Percentiles rank a stretch among this genome's conserved stretches.
Evolutionary conservation across 495 filamentous ascomycete genomes (phyloP).

Genomic region (Aspergillus baeticus): DNA sequence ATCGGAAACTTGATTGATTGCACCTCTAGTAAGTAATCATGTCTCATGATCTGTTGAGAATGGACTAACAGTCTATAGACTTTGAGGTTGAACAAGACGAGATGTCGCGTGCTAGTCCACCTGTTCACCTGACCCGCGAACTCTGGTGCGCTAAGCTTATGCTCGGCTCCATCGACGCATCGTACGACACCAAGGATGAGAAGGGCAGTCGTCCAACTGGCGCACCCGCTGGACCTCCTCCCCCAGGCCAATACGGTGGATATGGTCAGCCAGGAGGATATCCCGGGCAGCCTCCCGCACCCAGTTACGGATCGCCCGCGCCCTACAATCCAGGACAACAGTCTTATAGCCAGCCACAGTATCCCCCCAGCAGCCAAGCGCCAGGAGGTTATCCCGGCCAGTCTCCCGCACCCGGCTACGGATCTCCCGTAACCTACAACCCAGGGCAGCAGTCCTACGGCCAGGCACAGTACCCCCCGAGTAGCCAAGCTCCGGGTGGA

Average conservation of each 20-base stretch:
- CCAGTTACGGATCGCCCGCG: too few species aligned
- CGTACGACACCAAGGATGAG: constrained; percentile 67
- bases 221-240: constrained; percentile 22
- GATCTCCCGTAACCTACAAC: too few species aligned
- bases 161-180: constrained; percentile 65
- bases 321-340: constrained; percentile 12
- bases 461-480: too few species aligned
- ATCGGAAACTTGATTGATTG: constrained; percentile 67
- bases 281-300: not conserved
- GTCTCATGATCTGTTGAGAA: not conserved
- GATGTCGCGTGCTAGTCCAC: constrained; percentile 55
- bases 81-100: constrained; percentile 66
- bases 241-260: constrained; percentile 30
- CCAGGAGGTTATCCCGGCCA: not conserved
- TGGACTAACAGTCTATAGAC: constrained; percentile 40
- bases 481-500: not conserved
- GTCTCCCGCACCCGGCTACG: not conserved
- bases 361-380: too few species aligned
- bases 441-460: constrained; percentile 1
- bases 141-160: constrained; percentile 71
- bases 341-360: not conserved
- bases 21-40: constrained; percentile 61
- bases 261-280: constrained; percentile 26
- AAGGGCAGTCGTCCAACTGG: constrained; percentile 31
- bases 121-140: constrained; percentile 60